Conservation (phyloP, 805 yeast genomes). For the Schwanniomyces sp. region DNA sequence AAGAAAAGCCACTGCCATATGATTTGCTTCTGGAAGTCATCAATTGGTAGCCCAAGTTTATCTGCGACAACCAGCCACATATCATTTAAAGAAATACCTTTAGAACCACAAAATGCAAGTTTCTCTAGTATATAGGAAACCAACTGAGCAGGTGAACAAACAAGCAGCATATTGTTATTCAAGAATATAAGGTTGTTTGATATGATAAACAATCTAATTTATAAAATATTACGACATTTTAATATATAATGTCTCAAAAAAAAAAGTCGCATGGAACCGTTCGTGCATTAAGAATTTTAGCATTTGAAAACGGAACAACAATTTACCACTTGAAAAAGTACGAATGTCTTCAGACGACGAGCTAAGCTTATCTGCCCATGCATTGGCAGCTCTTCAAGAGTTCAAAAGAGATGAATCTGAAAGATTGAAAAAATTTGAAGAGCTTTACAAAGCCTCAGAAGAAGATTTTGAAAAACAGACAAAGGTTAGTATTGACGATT, state of each 20-base stretch:
- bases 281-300: not conserved
- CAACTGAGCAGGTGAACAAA: constrained; percentile 26
- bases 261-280: not conserved
- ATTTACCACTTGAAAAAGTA: no score
- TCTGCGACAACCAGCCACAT: constrained; percentile 24
- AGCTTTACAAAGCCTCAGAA: constrained; percentile 58
- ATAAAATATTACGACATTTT: not conserved
- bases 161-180: constrained; percentile 11
- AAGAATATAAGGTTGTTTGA: not conserved
- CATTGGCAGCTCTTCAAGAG: constrained; percentile 59
- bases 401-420: constrained; percentile 65
- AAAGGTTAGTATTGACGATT: constrained; percentile 62
- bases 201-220: constrained; percentile 1
- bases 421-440: constrained; percentile 55
- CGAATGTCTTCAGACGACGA: constrained; percentile 43
- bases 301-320: not conserved
- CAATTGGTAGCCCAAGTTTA: constrained; percentile 20
- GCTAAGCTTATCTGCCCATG: constrained; percentile 45
- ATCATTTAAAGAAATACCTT: constrained; percentile 25
- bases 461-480: constrained; percentile 42
- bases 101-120: constrained; percentile 32
- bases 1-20: constrained; percentile 42
- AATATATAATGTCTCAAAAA: not conserved
- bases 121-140: constrained; percentile 21
- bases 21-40: constrained; percentile 35